Percentiles rank a stretch among this genome's conserved stretches.
Conservation (phyloP, 2,329 filamentous ascomycete genomes). For the Metarhizium rileyi region DNA sequence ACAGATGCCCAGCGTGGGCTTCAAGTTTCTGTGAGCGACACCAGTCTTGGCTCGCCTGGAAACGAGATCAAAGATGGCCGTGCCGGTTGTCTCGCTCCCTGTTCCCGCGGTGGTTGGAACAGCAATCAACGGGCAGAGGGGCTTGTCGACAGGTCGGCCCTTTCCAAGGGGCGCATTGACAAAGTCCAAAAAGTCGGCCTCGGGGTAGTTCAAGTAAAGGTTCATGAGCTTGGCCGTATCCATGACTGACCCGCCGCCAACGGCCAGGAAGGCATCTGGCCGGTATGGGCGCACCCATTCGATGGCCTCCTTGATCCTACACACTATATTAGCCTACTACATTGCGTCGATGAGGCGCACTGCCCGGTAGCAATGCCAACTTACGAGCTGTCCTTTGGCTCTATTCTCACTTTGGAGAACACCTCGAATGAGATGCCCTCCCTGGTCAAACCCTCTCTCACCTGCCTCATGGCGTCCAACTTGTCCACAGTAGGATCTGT, state of each 20-base stretch:
- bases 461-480: slow-evolving; percentile 83
- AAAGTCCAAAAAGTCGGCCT: slow-evolving; percentile 93
- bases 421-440: slow-evolving; percentile 76
- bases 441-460: slow-evolving; percentile 64
- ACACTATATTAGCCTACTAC: slow-evolving; percentile 2
- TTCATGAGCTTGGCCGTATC: slow-evolving; percentile 99
- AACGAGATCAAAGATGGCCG: slow-evolving; percentile 94
- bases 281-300: slow-evolving; percentile 69
- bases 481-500: slow-evolving; percentile 77
- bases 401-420: slow-evolving; percentile 70
- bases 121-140: slow-evolving; percentile 67
- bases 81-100: slow-evolving; percentile 90
- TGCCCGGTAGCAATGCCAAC: slow-evolving; percentile 20
- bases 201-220: slow-evolving; percentile 80
- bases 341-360: slow-evolving; percentile 1
- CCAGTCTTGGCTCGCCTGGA: slow-evolving; percentile 88
- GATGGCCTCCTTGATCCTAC: slow-evolving; percentile 79
- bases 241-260: slow-evolving; percentile 85
- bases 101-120: slow-evolving; percentile 79
- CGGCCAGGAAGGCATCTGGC: slow-evolving; percentile 85
- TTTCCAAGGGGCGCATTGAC: slow-evolving; percentile 91
- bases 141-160: slow-evolving; percentile 64
- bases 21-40: slow-evolving; percentile 88
- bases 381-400: slow-evolving; percentile 90
- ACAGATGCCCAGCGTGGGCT: slow-evolving; percentile 85